Base-by-base conservation (phyloP, 1,284 basidiomycete species). In the Microbotryomycetes sp. region DNA sequence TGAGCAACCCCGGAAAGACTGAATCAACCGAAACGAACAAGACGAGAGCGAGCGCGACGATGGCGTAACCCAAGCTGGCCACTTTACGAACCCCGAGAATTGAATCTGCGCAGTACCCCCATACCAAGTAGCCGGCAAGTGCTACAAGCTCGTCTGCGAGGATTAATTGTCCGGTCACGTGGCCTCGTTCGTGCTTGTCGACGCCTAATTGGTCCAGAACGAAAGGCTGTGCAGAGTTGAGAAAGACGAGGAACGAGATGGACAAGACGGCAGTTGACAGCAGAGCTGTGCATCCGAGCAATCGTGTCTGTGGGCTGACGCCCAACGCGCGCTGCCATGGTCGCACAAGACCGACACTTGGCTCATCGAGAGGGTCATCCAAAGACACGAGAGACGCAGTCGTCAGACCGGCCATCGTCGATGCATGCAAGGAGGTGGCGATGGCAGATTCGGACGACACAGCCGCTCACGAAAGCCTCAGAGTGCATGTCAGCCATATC, bases 131-230 rank as follows among this genome's bases (percentile, higher is more conserved):
- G 5, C 54, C 24, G 3, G 27, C 31, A 2, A 70, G 53, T 6
- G 65, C 62, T 13, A 65, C 60, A 28, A 68, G 51, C 46, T 70
- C 69, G 47, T 70, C 69, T 9, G 62, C 64, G 50, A 68, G 55
- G 51, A 70, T 60, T 7, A 68, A 45, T 3, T 46, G 57, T 9
- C 60, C 62, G 15, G 61, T 63, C 7, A 65, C 28, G 5, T 29
- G 30, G 1, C 66, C 60, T 2, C 53, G 26, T 6, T 15, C 6
- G 5, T 45, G 23, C 3, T 30, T 21, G 3, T 60, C 57, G 5
- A 66, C 53, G 16, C 30, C 3, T 9, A 62, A 63, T 45, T 21
- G 31, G 13, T 23, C 54, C 23, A 66, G 60, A 15, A 68, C 45
- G 55, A 65, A 64, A 1, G 66, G 60, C n/a, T 62, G 58, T 11